phyloP scores from a whole-genome alignment of 441 rosid species.

The Lepidium campestre region DNA sequence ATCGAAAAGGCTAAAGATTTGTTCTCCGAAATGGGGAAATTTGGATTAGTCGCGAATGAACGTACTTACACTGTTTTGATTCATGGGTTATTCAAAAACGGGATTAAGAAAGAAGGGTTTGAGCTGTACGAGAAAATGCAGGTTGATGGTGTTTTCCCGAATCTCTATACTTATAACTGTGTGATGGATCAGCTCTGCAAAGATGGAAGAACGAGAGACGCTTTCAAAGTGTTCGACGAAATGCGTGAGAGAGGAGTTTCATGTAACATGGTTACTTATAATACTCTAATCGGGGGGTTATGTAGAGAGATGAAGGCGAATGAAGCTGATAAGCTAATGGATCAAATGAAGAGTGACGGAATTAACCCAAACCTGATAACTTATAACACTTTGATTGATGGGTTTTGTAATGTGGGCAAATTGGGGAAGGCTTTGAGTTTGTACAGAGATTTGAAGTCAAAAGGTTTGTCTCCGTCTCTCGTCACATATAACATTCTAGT shows the following conservation, averaged over 20 bases:
- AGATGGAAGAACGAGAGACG: slow-evolving; percentile 36
- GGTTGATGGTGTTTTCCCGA: slow-evolving; percentile 48
- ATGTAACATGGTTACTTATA: slow-evolving; percentile 55
- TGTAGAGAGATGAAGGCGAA: slow-evolving; percentile 37
- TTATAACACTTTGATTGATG: slow-evolving; percentile 54
- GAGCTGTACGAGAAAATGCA: slow-evolving; percentile 64
- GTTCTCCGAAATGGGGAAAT: slow-evolving; percentile 44
- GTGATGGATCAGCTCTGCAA: slow-evolving; percentile 47
- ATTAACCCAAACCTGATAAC: slow-evolving; percentile 56
- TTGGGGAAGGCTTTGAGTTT: slow-evolving; percentile 44
- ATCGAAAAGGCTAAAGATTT: slow-evolving; percentile 42
- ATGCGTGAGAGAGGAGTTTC: slow-evolving; percentile 60
- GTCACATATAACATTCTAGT: slow-evolving; percentile 62
- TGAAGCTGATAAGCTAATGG: slow-evolving; percentile 51
- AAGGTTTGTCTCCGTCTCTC: slow-evolving; percentile 53
- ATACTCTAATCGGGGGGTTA: slow-evolving; percentile 54
- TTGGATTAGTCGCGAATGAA: slow-evolving; percentile 64
- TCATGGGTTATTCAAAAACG: slow-evolving; percentile 56
- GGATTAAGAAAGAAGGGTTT: slow-evolving; percentile 48
- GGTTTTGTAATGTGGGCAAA: slow-evolving; percentile 44
- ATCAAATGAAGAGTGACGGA: slow-evolving; percentile 43
- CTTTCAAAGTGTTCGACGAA: slow-evolving; percentile 60
- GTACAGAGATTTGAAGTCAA: slow-evolving; percentile 44
- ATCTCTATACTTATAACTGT: slow-evolving; percentile 55
- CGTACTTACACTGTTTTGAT: slow-evolving; percentile 72